A percentile compares a stretch with the other conserved stretches of the same genome.
phyloP scores from a whole-genome alignment of 148 eudicot genomes.

The Nepenthes gracilis region DNA sequence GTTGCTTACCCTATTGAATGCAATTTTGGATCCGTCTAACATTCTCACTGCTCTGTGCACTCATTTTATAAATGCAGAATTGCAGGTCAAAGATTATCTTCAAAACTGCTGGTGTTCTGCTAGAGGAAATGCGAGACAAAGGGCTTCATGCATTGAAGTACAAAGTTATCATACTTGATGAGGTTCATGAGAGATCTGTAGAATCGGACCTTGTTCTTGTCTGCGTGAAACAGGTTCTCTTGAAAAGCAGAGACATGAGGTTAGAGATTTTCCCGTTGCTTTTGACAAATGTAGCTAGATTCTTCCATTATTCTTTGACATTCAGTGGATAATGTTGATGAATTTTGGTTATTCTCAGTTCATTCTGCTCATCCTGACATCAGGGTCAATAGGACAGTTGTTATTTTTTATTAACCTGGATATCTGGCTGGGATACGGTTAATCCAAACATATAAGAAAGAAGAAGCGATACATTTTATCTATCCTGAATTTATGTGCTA shows the following conservation, averaged over 20 bases:
- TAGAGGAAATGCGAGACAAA: constrained; percentile 91
- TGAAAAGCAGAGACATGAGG: constrained; percentile 66
- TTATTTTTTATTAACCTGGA: too few relatives aligned
- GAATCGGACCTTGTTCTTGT: constrained; percentile 98
- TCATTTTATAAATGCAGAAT: background rate
- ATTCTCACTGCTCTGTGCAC: too few relatives aligned
- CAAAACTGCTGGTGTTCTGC: constrained; percentile 93
- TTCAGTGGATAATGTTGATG: too few relatives aligned
- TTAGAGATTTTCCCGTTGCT: constrained; percentile 10
- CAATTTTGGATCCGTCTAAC: too few relatives aligned
- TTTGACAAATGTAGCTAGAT: background rate
- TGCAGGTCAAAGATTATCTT: constrained; percentile 74
- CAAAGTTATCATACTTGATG: constrained; percentile 90
- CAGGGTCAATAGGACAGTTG: too few relatives aligned
- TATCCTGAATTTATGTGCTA: too few relatives aligned
- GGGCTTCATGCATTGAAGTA: constrained; percentile 77
- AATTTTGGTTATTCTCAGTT: too few relatives aligned
- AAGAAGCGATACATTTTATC: too few relatives aligned
- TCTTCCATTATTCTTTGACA: background rate
- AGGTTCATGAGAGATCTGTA: constrained; percentile 98
- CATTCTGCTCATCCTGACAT: too few relatives aligned
- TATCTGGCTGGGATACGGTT: too few relatives aligned
- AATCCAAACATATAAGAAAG: too few relatives aligned
- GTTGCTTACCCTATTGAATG: too few relatives aligned
- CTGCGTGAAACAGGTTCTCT: constrained; percentile 82